Evolutionary conservation across 179 eudicot species (phyloP).

Genomic region (Beta macrorhiza): DNA sequence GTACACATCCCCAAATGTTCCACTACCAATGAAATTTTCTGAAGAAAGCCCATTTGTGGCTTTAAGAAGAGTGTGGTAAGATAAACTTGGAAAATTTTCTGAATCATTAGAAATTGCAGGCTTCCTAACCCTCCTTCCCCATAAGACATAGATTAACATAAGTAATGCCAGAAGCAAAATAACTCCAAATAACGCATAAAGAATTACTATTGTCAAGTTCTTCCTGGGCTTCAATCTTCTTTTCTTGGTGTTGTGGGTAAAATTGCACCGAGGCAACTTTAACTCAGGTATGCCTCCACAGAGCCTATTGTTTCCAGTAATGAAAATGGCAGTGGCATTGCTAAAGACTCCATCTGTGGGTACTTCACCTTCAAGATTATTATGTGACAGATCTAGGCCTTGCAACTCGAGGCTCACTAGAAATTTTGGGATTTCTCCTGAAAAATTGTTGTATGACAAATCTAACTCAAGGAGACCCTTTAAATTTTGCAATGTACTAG

Average conservation of each 20-base stretch:
- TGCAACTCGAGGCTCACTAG: constrained; percentile 14
- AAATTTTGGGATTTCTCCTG: constrained; percentile 26
- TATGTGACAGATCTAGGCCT: constrained; percentile 31
- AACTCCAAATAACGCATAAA: neutral
- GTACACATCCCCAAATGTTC: constrained; percentile 35
- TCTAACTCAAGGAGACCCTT: constrained; percentile 21
- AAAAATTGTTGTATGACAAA: constrained; percentile 36
- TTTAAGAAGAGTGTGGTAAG: constrained; percentile 26
- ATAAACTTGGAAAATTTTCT: constrained; percentile 7
- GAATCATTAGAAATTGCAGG: neutral
- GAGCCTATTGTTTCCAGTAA: constrained; percentile 27
- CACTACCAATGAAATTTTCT: constrained; percentile 31
- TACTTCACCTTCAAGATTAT: constrained; percentile 37
- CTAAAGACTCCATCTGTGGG: constrained; percentile 33
- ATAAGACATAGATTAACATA: neutral
- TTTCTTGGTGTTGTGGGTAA: neutral
- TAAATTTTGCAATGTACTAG: constrained; percentile 10
- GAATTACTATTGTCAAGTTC: neutral
- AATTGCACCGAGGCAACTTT: constrained; percentile 25
- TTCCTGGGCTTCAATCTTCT: neutral
- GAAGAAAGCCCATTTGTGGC: constrained; percentile 36
- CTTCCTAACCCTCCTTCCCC: neutral
- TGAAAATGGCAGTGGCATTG: constrained; percentile 22
- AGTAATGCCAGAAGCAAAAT: neutral
- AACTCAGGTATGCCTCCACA: constrained; percentile 39